Percentiles rank a stretch among this genome's conserved stretches.
Evolutionary conservation across 371 early-diverging fungal species (phyloP).

Genomic region (Mucor lusitanicus): DNA sequence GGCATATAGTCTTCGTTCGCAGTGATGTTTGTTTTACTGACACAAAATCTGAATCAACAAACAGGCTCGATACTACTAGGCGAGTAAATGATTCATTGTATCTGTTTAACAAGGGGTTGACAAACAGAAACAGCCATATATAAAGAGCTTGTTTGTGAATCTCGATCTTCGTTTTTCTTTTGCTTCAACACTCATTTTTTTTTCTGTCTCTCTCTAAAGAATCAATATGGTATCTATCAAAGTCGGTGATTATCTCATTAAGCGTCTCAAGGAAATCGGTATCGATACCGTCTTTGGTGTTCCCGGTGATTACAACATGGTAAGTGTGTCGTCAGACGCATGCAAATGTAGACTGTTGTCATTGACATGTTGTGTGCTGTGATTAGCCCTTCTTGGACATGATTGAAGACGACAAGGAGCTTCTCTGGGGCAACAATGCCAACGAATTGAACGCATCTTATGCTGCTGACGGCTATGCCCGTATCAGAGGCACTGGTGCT

Average conservation of each 20-base stretch:
- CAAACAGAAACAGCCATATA: conserved; percentile 3
- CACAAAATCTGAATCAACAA: conserved; percentile 5
- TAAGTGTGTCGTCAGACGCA: conserved; percentile 3
- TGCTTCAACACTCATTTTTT: neutral
- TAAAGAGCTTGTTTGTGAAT: neutral
- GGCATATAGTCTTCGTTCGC: neutral
- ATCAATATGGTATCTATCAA: conserved; percentile 19
- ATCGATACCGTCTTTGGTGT: conserved; percentile 47
- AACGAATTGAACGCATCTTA: conserved; percentile 53
- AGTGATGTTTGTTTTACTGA: neutral
- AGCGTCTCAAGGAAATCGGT: conserved; percentile 48
- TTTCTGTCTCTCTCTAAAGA: neutral
- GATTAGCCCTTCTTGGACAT: conserved; percentile 31
- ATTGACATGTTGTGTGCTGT: neutral
- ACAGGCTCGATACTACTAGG: neutral
- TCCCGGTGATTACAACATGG: conserved; percentile 57
- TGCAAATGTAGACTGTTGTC: neutral
- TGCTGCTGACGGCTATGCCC: conserved; percentile 60
- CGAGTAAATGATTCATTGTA: neutral
- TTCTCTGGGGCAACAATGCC: conserved; percentile 43
- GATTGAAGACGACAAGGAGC: conserved; percentile 35
- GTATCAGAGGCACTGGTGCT: conserved; percentile 35
- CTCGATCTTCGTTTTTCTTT: neutral
- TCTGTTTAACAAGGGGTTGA: conserved; percentile 5
- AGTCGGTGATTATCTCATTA: conserved; percentile 36